Evolutionary conservation across 805 yeast genomes (phyloP), one percentile per base, ranked within the genome.

Genomic region (Metschnikowia picachoensis): DNA sequence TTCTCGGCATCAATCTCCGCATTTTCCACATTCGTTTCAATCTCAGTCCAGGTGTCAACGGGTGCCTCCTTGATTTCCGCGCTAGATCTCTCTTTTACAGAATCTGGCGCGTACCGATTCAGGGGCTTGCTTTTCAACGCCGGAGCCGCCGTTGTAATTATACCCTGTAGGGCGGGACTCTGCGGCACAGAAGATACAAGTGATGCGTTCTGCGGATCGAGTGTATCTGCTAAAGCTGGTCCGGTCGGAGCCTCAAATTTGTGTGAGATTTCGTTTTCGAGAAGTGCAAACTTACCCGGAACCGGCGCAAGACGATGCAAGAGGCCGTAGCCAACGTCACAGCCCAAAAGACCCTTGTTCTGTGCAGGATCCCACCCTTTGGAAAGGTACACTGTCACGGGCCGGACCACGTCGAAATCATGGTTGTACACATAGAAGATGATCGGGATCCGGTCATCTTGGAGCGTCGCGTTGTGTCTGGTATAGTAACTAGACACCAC

Each of bases 251-350:
- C 25, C 4, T 4, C 25, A 3, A 20, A 2, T 5, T 20, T 20
- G 7, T 20, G 25, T 20, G 25, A 20, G 7, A 7, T 30, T 11
- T 11, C 32, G n/a, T 30, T n/a, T n/a, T 30, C 32, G 9, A 30
- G n/a, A 11, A 13, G 32, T 17, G 14, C 37, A 20, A 13, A 20
- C 27, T 37, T 37, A 17, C 38, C 44, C 8, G 16, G n/a, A 11
- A 37, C 85, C 47, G 81, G 79, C 1, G 98, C 97, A n/a, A 87
- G 66, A 49, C 94, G 71, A 61, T 92, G 98, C 41, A 92, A 69
- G 42, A 86, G 74, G 0, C 99, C 99, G 58, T 90, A 91, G 0
- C 97, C 98, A 15, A 92, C 95, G 53, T 91, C 95, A 67, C 97
- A 90, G 2, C 99, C 99, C 32, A 92, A 67, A 32, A 89, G 71